Conservation (phyloP, 176 grass and related monocot species). For the Aegilops umbellulata region DNA sequence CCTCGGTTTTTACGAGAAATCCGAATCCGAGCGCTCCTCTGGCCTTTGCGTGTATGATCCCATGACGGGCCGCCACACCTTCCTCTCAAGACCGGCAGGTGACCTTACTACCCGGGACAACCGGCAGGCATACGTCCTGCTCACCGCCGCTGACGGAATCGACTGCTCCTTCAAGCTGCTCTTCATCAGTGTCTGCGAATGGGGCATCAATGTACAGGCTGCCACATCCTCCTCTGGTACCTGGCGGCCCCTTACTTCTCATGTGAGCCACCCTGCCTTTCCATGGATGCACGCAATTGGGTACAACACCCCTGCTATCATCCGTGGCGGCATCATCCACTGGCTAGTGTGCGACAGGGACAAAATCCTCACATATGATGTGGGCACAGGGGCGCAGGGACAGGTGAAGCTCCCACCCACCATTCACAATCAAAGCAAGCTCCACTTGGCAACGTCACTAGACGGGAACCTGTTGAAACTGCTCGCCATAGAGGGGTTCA, state of each 20-base stretch:
- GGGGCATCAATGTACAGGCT: background rate
- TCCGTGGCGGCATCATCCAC: background rate
- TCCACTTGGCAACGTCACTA: background rate
- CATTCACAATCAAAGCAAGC: background rate
- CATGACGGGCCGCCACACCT: background rate
- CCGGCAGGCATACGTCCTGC: background rate
- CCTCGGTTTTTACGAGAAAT: background rate
- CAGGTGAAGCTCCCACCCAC: background rate
- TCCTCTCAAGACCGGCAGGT: background rate
- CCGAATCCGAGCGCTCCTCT: background rate
- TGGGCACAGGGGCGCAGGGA: background rate
- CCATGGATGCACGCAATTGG: background rate
- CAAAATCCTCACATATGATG: background rate
- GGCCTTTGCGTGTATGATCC: background rate
- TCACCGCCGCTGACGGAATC: background rate
- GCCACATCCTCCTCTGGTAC: background rate
- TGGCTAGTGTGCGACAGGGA: background rate
- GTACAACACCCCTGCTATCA: background rate
- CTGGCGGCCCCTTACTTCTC: background rate
- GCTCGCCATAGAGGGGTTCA: background rate
- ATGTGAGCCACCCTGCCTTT: background rate
- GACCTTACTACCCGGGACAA: background rate
- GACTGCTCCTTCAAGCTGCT: background rate
- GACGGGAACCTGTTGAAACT: background rate
- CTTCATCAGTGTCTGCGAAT: background rate